Evolutionary conservation across 345 rosid species (phyloP).

Genomic region (Lagerstroemia speciosa): DNA sequence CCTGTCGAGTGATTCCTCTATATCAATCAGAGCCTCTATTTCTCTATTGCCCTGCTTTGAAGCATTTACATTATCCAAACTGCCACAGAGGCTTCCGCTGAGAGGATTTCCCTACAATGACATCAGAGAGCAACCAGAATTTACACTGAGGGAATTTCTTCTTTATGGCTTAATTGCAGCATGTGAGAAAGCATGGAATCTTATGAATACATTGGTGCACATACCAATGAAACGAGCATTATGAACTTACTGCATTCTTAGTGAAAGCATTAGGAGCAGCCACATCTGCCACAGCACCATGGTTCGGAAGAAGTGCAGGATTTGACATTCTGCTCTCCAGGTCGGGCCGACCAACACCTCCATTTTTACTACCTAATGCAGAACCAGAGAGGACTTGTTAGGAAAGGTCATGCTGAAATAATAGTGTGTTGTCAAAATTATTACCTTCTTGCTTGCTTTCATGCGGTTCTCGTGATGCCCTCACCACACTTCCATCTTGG

Average conservation of each 20-base stretch:
- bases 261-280: constrained; percentile 20
- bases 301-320: constrained; percentile 21
- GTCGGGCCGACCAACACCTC: constrained; percentile 23
- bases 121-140: constrained; percentile 1
- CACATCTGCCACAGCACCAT: constrained; percentile 21
- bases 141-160: neutral
- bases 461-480: constrained; percentile 22
- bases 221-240: neutral
- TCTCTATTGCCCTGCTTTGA: constrained; percentile 28
- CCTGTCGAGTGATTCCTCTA: constrained; percentile 82
- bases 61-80: constrained; percentile 27
- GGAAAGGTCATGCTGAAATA: neutral
- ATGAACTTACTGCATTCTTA: constrained; percentile 33
- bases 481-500: constrained; percentile 26
- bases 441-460: constrained; percentile 19
- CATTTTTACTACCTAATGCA: constrained; percentile 41
- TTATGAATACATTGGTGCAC: neutral
- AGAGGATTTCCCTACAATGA: constrained; percentile 34
- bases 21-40: constrained; percentile 39
- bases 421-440: neutral
- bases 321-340: constrained; percentile 26
- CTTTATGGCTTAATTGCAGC: neutral
- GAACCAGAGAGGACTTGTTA: neutral
- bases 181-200: neutral
- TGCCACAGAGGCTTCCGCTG: constrained; percentile 28